phyloP scores from a whole-genome alignment of 2,329 filamentous ascomycete species.

The Cladophialophora exuberans region DNA sequence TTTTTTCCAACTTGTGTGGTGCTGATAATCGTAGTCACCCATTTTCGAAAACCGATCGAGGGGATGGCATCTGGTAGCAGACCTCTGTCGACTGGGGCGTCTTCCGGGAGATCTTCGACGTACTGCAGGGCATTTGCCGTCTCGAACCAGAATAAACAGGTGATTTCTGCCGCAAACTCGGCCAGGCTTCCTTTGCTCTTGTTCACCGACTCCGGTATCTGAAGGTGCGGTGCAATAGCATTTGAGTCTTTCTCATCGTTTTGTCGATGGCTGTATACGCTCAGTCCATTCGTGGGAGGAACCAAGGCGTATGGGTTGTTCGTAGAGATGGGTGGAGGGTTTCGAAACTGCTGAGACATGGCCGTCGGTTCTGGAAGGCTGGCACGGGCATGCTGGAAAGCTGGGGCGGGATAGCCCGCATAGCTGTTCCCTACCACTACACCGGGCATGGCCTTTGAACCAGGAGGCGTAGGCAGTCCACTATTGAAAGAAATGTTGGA shows the following conservation, averaged over 20 bases:
- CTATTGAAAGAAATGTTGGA: constrained; percentile 22
- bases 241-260: constrained; percentile 30
- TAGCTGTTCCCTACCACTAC: constrained; percentile 25
- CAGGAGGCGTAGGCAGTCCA: constrained; percentile 34
- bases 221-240: constrained; percentile 58
- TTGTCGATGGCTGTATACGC: constrained; percentile 11
- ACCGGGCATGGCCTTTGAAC: constrained; percentile 29
- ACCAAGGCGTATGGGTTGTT: constrained; percentile 12
- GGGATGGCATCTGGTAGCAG: constrained; percentile 75
- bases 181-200: constrained; percentile 74
- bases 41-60: constrained; percentile 81
- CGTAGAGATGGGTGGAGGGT: constrained; percentile 1
- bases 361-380: constrained; percentile 1
- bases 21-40: constrained; percentile 86
- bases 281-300: constrained; percentile 7
- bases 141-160: constrained; percentile 98
- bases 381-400: constrained; percentile 10
- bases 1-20: constrained; percentile 97
- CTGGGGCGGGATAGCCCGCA: constrained; percentile 8
- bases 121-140: constrained; percentile 75
- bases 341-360: constrained; percentile 5
- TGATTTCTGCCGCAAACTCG: constrained; percentile 88
- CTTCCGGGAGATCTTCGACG: constrained; percentile 58
- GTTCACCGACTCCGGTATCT: constrained; percentile 76
- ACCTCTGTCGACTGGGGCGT: constrained; percentile 54